Conservation (phyloP, 306 rosid genomes). For the Erythrophleum fordii region DNA sequence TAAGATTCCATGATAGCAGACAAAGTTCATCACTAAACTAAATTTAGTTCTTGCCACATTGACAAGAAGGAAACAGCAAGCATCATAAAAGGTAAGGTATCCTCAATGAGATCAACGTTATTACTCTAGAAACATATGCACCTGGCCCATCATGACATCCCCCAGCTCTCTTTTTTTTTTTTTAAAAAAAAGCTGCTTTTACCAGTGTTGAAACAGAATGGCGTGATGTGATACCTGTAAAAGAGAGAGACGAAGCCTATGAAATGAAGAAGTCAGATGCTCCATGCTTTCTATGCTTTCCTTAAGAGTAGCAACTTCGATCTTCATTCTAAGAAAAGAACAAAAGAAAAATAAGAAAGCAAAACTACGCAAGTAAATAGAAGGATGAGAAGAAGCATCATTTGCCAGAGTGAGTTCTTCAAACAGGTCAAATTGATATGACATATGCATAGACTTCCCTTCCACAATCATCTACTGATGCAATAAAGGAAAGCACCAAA, state of each 20-base stretch:
- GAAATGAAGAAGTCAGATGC: slow-evolving; percentile 71
- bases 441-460: slow-evolving; percentile 31
- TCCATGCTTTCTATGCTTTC: slow-evolving; percentile 88
- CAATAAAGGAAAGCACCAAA: slow-evolving; percentile 36
- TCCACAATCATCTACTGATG: slow-evolving; percentile 35
- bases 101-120: not conserved
- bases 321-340: slow-evolving; percentile 63
- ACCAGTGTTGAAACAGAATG: not conserved
- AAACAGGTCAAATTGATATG: slow-evolving; percentile 9
- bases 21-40: not conserved
- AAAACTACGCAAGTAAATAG: slow-evolving; percentile 17
- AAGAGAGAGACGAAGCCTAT: slow-evolving; percentile 84
- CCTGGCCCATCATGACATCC: not conserved
- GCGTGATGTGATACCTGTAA: slow-evolving; percentile 56
- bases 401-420: slow-evolving; percentile 19
- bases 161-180: not conserved
- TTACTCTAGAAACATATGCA: not conserved
- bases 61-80: not conserved
- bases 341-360: not conserved
- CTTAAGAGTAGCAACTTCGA: slow-evolving; percentile 85
- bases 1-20: slow-evolving; percentile 29
- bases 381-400: slow-evolving; percentile 25
- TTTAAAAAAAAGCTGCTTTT: not conserved
- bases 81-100: not conserved
- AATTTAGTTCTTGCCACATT: not conserved